Conservation (phyloP, 805 yeast species). For the Candida ascalaphidarum region DNA sequence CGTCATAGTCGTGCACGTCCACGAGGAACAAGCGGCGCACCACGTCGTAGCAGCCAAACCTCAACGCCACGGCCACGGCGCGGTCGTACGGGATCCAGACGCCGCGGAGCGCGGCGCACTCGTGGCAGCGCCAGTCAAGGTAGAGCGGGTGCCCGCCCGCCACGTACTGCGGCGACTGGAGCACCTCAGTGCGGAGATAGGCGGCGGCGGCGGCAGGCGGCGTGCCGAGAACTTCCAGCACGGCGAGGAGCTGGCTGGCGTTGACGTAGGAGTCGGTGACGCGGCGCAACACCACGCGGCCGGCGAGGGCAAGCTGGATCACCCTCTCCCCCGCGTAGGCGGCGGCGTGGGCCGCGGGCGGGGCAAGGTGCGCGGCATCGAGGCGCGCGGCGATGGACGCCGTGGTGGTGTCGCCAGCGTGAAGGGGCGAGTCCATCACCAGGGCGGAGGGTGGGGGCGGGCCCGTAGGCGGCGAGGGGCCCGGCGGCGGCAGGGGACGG, state of each 20-base stretch:
- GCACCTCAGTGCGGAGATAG: conserved; percentile 24
- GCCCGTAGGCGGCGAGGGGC: neutral
- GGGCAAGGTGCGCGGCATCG: conserved; percentile 24
- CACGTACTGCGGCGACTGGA: conserved; percentile 23
- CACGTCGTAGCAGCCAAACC: conserved; percentile 30
- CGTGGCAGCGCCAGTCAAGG: conserved; percentile 22
- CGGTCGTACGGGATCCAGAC: conserved; percentile 37
- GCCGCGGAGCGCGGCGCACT: conserved; percentile 20
- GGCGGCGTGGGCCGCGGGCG: conserved; percentile 15
- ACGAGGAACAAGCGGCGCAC: conserved; percentile 28
- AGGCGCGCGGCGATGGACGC: conserved; percentile 27
- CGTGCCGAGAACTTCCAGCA: conserved; percentile 19
- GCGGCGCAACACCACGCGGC: conserved; percentile 24
- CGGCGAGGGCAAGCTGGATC: conserved; percentile 21
- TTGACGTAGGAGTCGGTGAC: conserved; percentile 35
- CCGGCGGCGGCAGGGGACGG: conserved; percentile 1
- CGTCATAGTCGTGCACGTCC: conserved; percentile 37
- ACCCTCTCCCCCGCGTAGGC: conserved; percentile 27
- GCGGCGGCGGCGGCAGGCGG: conserved; percentile 18
- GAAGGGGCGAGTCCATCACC: conserved; percentile 37
- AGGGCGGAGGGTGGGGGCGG: no score
- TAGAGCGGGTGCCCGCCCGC: conserved; percentile 9
- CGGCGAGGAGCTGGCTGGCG: conserved; percentile 26
- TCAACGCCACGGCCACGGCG: conserved; percentile 29
- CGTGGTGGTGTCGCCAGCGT: conserved; percentile 34